phyloP scores from a whole-genome alignment of 768 basidiomycete genomes.

The Symmetrospora coprosmae region DNA sequence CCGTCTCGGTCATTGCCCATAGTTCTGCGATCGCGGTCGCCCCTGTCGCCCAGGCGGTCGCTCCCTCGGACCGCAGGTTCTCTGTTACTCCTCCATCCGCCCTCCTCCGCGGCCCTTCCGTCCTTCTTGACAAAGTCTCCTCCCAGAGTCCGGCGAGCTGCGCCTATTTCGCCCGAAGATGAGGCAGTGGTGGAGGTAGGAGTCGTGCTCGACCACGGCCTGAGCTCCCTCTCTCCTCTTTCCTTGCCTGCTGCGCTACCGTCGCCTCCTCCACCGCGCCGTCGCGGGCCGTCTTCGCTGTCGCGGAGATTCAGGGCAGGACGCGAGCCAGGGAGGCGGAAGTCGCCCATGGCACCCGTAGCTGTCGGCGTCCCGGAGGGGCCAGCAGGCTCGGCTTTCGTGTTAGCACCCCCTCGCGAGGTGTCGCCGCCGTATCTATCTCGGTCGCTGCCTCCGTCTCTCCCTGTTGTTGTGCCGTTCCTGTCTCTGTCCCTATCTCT shows the following conservation, averaged over 20 bases:
- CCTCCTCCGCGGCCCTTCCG: conserved; percentile 13
- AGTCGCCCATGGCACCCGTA: conserved; percentile 16
- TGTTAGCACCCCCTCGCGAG: background rate
- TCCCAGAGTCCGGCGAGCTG: background rate
- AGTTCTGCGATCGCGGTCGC: background rate
- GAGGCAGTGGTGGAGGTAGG: no score
- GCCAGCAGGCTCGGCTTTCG: background rate
- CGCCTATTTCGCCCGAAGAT: no score
- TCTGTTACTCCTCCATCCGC: conserved; percentile 10
- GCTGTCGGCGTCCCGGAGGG: background rate
- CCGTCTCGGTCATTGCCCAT: background rate
- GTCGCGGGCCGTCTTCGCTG: no score
- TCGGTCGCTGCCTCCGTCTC: conserved; percentile 1
- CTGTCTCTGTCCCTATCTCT: background rate
- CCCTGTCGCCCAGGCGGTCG: background rate
- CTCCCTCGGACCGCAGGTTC: background rate
- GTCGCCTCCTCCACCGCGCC: no score
- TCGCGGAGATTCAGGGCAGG: no score
- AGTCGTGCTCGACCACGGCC: background rate
- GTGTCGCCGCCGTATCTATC: background rate
- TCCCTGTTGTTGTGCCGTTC: background rate
- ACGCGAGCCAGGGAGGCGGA: background rate
- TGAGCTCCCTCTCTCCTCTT: no score
- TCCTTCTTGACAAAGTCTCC: conserved; percentile 19
- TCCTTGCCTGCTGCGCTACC: no score